Conservation (phyloP, 345 rosid species). For the Microcos paniculata region DNA sequence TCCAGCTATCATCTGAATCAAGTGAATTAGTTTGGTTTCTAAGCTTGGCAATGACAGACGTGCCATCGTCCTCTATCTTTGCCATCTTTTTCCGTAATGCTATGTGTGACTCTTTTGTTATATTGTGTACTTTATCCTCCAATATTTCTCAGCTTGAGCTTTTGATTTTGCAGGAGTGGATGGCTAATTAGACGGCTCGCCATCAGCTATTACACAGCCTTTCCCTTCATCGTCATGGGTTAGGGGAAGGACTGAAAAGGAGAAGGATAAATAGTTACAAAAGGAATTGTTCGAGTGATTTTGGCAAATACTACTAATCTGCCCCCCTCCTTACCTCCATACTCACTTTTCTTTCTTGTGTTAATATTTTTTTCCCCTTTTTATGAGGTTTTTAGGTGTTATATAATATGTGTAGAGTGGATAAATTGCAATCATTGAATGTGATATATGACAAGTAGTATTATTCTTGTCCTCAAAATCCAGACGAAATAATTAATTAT, state of each 20-base stretch:
- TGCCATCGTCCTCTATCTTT: neutral
- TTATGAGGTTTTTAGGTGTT: neutral
- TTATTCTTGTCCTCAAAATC: no score
- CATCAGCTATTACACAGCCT: neutral
- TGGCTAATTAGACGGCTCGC: neutral
- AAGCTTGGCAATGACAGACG: neutral
- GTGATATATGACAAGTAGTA: no score
- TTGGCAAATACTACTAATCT: neutral
- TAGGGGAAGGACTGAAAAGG: neutral
- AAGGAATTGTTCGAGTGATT: neutral
- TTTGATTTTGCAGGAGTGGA: slow-evolving; percentile 1
- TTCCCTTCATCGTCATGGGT: neutral
- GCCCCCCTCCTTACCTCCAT: neutral
- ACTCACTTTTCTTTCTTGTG: neutral
- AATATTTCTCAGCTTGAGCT: neutral
- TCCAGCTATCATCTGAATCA: no score
- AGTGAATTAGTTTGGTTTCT: neutral
- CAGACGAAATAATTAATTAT: no score
- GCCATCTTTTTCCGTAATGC: neutral
- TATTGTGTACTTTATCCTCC: neutral
- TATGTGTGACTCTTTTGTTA: neutral
- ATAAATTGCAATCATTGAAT: neutral
- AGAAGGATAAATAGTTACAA: neutral
- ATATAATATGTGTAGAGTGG: neutral
- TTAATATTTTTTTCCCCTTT: neutral